Percentiles rank a stretch among this genome's conserved stretches.
Evolutionary conservation across 2,329 filamentous ascomycete species (phyloP).

Genomic region (Colletotrichum falcatum): DNA sequence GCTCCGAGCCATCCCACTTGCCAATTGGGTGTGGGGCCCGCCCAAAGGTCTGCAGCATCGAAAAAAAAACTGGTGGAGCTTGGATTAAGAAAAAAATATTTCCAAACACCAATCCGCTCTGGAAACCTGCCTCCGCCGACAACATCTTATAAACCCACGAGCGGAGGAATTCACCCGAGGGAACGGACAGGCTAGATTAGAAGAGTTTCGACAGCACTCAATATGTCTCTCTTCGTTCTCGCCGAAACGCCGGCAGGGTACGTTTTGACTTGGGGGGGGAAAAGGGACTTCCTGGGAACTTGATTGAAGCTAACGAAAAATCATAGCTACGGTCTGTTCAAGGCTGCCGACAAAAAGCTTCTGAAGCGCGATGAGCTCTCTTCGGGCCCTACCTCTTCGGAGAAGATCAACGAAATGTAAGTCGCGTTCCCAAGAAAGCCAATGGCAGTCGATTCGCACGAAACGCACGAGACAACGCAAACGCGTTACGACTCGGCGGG

Average conservation of each 20-base stretch:
- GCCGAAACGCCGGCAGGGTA: constrained; percentile 89
- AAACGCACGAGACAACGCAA: constrained; percentile 1
- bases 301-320: constrained; percentile 22
- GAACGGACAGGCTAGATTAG: constrained; percentile 40
- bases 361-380: constrained; percentile 87
- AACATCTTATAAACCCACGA: constrained; percentile 52
- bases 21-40: constrained; percentile 37
- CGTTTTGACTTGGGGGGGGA: constrained; percentile 54
- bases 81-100: constrained; percentile 55
- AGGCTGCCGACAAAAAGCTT: constrained; percentile 98
- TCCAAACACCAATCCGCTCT: constrained; percentile 48
- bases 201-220: constrained; percentile 49
- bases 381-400: constrained; percentile 80
- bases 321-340: constrained; percentile 92
- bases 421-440: constrained; percentile 50
- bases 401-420: constrained; percentile 88
- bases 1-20: constrained; percentile 39
- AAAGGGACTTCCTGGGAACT: too few relatives aligned
- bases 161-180: constrained; percentile 48
- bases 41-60: constrained; percentile 42
- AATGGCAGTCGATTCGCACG: constrained; percentile 27
- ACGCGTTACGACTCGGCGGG: constrained; percentile 6
- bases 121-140: constrained; percentile 50
- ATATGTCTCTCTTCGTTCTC: constrained; percentile 91
- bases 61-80: constrained; percentile 59